Base-by-base conservation (phyloP, 2,329 filamentous ascomycete genomes). In the Fonsecaea pugnacius region DNA sequence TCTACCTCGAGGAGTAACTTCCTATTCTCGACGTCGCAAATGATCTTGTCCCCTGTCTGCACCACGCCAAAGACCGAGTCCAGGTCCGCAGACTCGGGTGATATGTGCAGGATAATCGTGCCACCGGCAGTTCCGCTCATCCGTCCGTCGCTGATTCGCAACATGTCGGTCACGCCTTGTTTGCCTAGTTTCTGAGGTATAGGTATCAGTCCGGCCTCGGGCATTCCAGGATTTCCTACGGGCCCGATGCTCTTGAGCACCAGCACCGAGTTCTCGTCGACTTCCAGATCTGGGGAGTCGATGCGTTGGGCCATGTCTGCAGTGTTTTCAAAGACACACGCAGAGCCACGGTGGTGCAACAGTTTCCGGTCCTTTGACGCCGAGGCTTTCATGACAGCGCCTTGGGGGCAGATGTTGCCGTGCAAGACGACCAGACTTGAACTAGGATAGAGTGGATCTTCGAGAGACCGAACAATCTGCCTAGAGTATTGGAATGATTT, bases 111-210 rank as follows among this genome's bases (percentile, higher is more conserved):
- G 1, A 83, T 75, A 21, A 85, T 83, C 0, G 83, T 85, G 3
- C 83, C 83, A 0, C 83, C 83, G 1, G 83, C 83, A 3, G 83
- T 85, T 0, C 83, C 83, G 33, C 78, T 81, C 82, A 85, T 85
- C 24, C 83, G 75, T 1, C 83, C 83, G 73, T 86, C 83, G 0
- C 79, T 82, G 4, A 85, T 71, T 0, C 83, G 75, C 32, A 85
- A 70, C 83, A 85, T 85, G 68, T 85, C 82, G 30, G 75, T 77
- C 1, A 85, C 80, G 0, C 83, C 83, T 60, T 77, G 71, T 1
- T 71, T 72, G 6, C 75, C 79, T 2, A 85, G 73, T 63, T 84
- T 84, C 16, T 79, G 75, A 0, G 82, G 82, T 14, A 83, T 80
- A 0, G 81, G 82, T 30, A 84, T 82, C 8, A 83, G 72, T 0